Evolutionary conservation across 2,329 filamentous ascomycete species (phyloP).

Genomic region (Neonectria ditissima): DNA sequence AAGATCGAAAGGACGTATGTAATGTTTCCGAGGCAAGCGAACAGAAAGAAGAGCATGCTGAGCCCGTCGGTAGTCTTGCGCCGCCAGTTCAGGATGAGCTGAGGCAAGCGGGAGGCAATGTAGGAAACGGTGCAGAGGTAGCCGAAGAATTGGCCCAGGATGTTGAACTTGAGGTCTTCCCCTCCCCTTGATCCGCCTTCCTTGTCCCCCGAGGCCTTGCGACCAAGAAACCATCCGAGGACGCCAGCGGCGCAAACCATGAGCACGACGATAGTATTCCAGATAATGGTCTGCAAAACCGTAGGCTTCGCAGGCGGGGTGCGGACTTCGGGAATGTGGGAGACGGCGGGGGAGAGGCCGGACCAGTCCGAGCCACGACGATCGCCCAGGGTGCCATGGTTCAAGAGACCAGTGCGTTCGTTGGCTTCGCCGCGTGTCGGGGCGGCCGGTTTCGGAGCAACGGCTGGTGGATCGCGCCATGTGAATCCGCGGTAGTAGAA

Average conservation of each 20-base stretch:
- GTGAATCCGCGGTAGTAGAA: constrained; percentile 96
- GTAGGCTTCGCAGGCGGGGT: constrained; percentile 63
- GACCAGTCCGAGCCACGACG: constrained; percentile 68
- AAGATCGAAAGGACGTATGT: constrained; percentile 94
- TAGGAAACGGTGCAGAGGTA: constrained; percentile 93
- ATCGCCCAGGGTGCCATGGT: constrained; percentile 47
- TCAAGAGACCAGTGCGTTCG: constrained; percentile 60
- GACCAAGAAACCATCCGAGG: constrained; percentile 83
- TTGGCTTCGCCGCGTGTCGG: constrained; percentile 53
- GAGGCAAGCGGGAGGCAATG: constrained; percentile 88
- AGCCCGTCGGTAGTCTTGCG: constrained; percentile 95
- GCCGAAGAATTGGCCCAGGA: constrained; percentile 89
- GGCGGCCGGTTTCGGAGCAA: constrained; percentile 55
- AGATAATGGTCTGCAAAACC: constrained; percentile 68
- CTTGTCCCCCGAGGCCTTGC: constrained; percentile 53
- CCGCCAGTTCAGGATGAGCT: constrained; percentile 91
- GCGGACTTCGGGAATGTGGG: constrained; percentile 69
- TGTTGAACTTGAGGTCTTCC: constrained; percentile 73
- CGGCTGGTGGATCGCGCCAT: constrained; percentile 65
- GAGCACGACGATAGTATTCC: constrained; percentile 80
- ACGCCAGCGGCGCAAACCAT: constrained; percentile 88
- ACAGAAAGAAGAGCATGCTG: constrained; percentile 94
- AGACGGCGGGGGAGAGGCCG: constrained; percentile 83
- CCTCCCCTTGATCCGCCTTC: constrained; percentile 54
- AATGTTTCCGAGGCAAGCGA: constrained; percentile 94